Evolutionary conservation across 805 yeast genomes (phyloP), one percentile per base, ranked within the genome.

Genomic region (Pichia nanzhaoensis): DNA sequence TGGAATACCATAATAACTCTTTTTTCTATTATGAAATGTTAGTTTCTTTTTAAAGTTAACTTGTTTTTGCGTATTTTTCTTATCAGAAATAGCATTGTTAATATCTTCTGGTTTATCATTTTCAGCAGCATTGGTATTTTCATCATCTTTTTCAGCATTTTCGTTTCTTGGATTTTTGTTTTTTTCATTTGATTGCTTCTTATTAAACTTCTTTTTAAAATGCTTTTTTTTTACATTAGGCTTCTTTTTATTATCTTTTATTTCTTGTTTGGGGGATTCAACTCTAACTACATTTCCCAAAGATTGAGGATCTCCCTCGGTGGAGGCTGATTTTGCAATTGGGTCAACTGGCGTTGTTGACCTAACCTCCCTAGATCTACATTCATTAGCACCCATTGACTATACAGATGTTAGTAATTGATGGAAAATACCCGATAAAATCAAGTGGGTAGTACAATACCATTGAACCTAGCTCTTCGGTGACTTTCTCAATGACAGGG

Each of bases 401-500:
- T 24, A 24, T 24, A 24, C 6, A 10, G 10, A 13, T 30, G 33
- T 30, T 30, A 30, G 33, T 30, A 30, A 8, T 14, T 9, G 16
- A 9, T 9, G n/a, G 16, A 30, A 24, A 24, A 7, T 24, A 24
- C 28, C 6, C 6, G 10, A 7, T 10, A 24, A 24, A 24, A 24
- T 24, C 10, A 24, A 24, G 28, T 10, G 33, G 6, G 9, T 30
- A 30, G 14, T 30, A 13, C 33, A n/a, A 7, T 42, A 37, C 46
- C 41, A 42, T 18, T 33, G 18, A 4, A 12, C 22, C n/a, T 10
- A 42, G 32, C 22, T 31, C 41, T 33, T 42, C 46, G 4, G 46
- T 42, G 10, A 42, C 46, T 18, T 37, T 42, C 24, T 37, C 34
- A n/a, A 37, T 19, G 6, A 9, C 33, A 9, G 16, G n/a, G 12